Evolutionary conservation across 768 basidiomycete species (phyloP), one percentile per base, ranked within the genome.

Genomic region (Cystobasidium ongulense): DNA sequence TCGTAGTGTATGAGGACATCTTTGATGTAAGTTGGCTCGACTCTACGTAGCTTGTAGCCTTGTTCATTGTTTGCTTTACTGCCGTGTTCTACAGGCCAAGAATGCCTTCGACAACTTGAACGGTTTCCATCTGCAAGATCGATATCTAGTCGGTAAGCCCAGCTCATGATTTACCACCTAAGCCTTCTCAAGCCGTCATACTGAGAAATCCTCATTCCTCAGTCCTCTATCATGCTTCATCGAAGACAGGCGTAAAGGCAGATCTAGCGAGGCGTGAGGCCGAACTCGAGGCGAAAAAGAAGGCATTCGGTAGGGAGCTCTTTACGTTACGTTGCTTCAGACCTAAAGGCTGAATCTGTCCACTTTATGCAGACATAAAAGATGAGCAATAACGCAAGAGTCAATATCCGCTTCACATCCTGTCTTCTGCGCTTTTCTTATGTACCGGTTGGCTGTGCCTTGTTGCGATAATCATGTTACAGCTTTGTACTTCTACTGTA

Each of bases 91-190:
- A 15, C 79, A 96, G 91, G 95, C 95, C 25, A 95, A 96, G 82
- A 93, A 94, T 79, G 95, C 95, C 0, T 86, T 96, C 72, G 94
- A 94, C 80, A 93, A 96, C 81, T 82, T 98, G 79, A 98, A 98
- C 78, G 95, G 95, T 54, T 99, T 99, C 84, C 95, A 99, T 83
- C 81, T 99, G 73, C 92, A 93, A 83, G 95, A 96, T 82, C 89
- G 95, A 29, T 99, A 98, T 82, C 95, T 99, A 66, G 95, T 99
- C 72, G 84, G 84, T 84, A 50, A 75, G 84, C 81, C 0, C 0
- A 18, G 25, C 1, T 41, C n/a, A 8, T 25, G 10, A 17, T 46
- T 59, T 43, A 33, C n/a, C n/a, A n/a, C n/a, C n/a, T n/a, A n/a
- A n/a, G n/a, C n/a, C n/a, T n/a, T n/a, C n/a, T n/a, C n/a, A n/a